Evolutionary conservation across 2,329 filamentous ascomycete species (phyloP).

Genomic region (Diplodia scrobiculata): DNA sequence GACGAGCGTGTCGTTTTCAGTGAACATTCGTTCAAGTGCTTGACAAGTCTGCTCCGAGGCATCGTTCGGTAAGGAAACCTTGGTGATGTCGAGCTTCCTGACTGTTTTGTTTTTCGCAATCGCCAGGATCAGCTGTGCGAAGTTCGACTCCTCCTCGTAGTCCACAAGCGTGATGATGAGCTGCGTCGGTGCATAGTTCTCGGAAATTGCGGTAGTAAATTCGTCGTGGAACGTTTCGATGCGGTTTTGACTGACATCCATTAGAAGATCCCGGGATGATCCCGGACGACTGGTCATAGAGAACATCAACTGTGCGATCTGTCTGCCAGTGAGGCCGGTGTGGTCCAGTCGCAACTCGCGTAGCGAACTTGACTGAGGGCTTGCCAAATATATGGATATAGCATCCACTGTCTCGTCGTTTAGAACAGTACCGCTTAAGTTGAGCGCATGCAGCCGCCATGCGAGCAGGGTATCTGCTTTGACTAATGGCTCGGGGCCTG

Average conservation of each 20-base stretch:
- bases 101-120: slow-evolving; percentile 65
- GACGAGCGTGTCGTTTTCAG: slow-evolving; percentile 66
- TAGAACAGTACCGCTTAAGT: slow-evolving; percentile 63
- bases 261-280: slow-evolving; percentile 60
- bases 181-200: slow-evolving; percentile 61
- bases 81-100: slow-evolving; percentile 67
- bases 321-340: slow-evolving; percentile 65
- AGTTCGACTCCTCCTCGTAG: slow-evolving; percentile 66
- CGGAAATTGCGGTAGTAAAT: slow-evolving; percentile 56
- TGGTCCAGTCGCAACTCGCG: slow-evolving; percentile 66
- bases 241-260: slow-evolving; percentile 67
- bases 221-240: slow-evolving; percentile 57
- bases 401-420: slow-evolving; percentile 67
- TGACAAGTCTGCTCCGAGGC: slow-evolving; percentile 68
- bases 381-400: slow-evolving; percentile 64
- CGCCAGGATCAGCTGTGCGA: slow-evolving; percentile 64
- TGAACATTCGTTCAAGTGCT: slow-evolving; percentile 64
- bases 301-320: slow-evolving; percentile 66
- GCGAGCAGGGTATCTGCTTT: slow-evolving; percentile 65
- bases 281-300: slow-evolving; percentile 60
- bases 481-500: slow-evolving; percentile 65
- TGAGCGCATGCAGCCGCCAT: slow-evolving; percentile 68
- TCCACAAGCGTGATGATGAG: slow-evolving; percentile 69
- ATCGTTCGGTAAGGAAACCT: slow-evolving; percentile 69
- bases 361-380: slow-evolving; percentile 61